Base-by-base conservation (phyloP, 176 grass and related monocot species). In the Phyllostachys edulis region DNA sequence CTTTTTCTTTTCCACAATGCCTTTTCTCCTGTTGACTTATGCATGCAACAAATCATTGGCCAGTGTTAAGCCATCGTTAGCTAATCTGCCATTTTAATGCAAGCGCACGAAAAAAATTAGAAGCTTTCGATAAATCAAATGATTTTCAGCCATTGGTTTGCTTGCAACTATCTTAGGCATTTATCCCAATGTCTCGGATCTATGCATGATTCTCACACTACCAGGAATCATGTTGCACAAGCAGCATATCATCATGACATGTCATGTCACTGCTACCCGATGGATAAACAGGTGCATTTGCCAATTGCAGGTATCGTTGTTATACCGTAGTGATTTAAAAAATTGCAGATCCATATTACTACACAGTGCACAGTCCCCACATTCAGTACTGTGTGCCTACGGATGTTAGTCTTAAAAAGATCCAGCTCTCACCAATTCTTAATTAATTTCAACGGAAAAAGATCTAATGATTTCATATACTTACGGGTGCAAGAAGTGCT, bases 401-500 rank as follows among this genome's bases (percentile, higher is more conserved):
- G 36, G 11, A 78, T 2, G 32, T 3, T 59, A 47, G 24, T 60
- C 26, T 15, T 3, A 61, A 52, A 51, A 42, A 65, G 4, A 15
- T 27, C 36, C 21, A 72, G 34, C 15, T 79, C 18, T 15, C 37
- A 13, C 34, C 4, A 32, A 37, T 82, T 9, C 13, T 3, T 0
- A 61, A n/a, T 41, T 52, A 63, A 16, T 69, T 77, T 72, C 18
- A 14, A 16, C 2, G 17, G 6, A 77, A 59, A 9, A 0, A 57
- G 72, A 76, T 26, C 12, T 21, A 45, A 78, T 73, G 66, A 16
- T 73, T 50, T 29, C 56, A 23, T 62, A 18, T 56, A 92, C 97
- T 99, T 71, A 99, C 97, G 97, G 97, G 59, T 99, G 97, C 82
- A 99, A 91, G 79, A 96, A 99, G 71, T 99, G 97, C 52, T 99